Percentiles rank a stretch among this genome's conserved stretches.
These are phyloP conservation scores for Candida pseudocylindracea DNA, from an alignment of 1,139 yeast genomes.

Conservation along the genomic window DNA sequence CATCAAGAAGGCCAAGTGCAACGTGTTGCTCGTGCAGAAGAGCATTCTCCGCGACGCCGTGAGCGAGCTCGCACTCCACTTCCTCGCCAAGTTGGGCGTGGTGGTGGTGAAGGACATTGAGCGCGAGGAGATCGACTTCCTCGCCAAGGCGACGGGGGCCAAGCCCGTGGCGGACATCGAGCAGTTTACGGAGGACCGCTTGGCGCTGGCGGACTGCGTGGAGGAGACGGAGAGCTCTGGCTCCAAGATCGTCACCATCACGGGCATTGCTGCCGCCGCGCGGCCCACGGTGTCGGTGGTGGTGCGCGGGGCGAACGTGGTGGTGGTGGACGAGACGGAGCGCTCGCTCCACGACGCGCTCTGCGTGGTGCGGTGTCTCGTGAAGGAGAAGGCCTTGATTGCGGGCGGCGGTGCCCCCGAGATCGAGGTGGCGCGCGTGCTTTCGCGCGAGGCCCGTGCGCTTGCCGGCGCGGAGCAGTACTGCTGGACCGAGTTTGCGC, in stretches of 20 bases:
- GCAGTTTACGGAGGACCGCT: constrained; percentile 74
- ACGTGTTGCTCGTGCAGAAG: constrained; percentile 81
- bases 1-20: constrained; percentile 92
- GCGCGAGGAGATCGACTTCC: constrained; percentile 89
- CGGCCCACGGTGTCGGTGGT: constrained; percentile 76
- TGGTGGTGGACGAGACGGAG: constrained; percentile 87
- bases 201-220: constrained; percentile 78
- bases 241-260: constrained; percentile 72
- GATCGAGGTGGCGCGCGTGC: constrained; percentile 70
- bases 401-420: constrained; percentile 99
- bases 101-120: constrained; percentile 91
- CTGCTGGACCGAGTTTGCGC: constrained; percentile 90
- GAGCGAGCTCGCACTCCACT: constrained; percentile 87
- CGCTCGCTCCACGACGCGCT: constrained; percentile 93
- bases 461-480: constrained; percentile 84
- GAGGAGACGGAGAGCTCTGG: constrained; percentile 90
- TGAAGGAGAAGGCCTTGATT: constrained; percentile 80
- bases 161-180: constrained; percentile 94
- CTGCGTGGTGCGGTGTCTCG: constrained; percentile 90
- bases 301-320: constrained; percentile 84
- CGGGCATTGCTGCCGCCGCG: constrained; percentile 40
- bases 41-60: constrained; percentile 94
- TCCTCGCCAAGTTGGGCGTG: constrained; percentile 76
- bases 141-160: constrained; percentile 81
- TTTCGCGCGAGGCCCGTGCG: constrained; percentile 56